phyloP scores from a whole-genome alignment of 306 rosid species.

The Glycine latifolia region DNA sequence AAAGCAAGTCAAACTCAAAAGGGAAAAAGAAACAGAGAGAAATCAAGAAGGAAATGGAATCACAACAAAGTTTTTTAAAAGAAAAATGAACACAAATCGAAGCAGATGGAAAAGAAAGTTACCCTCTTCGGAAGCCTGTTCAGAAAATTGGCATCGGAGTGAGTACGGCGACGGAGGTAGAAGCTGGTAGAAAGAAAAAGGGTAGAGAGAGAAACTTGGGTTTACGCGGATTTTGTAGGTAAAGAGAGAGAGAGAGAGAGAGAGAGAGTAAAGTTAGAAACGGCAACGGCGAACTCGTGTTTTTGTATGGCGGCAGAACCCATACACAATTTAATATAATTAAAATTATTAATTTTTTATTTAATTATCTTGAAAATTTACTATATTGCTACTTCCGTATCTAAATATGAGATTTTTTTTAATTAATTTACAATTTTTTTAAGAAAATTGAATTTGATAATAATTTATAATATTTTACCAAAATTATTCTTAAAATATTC shows the following conservation, averaged over 20 bases:
- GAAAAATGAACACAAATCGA: neutral
- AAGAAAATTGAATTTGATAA: no score
- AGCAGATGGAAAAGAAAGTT: slow-evolving; percentile 41
- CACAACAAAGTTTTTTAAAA: no score
- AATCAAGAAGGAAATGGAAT: no score
- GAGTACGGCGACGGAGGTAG: neutral
- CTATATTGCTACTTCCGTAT: no score
- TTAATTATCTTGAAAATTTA: no score
- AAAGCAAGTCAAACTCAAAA: neutral
- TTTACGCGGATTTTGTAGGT: neutral
- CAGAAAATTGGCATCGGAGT: slow-evolving; percentile 22
- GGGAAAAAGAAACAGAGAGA: neutral
- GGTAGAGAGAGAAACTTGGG: neutral
- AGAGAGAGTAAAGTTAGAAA: slow-evolving; percentile 41
- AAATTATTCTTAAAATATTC: no score
- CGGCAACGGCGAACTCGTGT: slow-evolving; percentile 28
- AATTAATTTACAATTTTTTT: no score
- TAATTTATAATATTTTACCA: no score
- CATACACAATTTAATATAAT: neutral
- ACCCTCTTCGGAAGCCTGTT: slow-evolving; percentile 54
- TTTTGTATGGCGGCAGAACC: neutral
- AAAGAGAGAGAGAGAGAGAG: neutral
- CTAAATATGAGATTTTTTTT: no score
- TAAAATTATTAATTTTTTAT: no score
- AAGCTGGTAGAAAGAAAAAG: neutral